Base-by-base conservation (phyloP, 164 flowering plant genomes). In the Hamamelis virginiana region DNA sequence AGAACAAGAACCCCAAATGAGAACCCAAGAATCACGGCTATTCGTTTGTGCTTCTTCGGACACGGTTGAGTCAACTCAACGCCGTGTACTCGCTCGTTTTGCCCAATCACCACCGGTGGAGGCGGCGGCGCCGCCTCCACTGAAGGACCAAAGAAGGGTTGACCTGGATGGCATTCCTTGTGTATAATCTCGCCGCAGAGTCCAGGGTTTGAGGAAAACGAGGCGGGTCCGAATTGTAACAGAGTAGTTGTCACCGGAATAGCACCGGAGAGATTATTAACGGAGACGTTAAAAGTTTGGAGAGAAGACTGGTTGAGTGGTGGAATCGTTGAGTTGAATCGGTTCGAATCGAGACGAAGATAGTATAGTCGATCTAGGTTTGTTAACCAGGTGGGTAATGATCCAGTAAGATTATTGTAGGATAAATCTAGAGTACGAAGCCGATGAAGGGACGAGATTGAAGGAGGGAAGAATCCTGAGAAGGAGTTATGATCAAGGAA, bases 161-260 rank as follows among this genome's bases (percentile, higher is more conserved):
- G 27, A 1, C 59, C 57, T 3, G 82, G 70, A 55, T 46, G 33
- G 82, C 98, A 92, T 52, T 81, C 88, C 66, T 57, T 77, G 77
- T 80, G 70, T 0, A 94, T 33, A 19, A 89, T 82, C 81, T 81
- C 88, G 8, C 97, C 99, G 76, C 97, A 95, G 43, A 95, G 91
- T 1, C 83, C 73, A 0, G 90, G 86, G 72, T 95, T 95, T 8
- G 22, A 63, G 0, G 75, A 62, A 65, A 83, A 92, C 9, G 92
- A 74, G 1, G 90, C 71, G 0, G 64, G 6, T 3, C 58, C 72
- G 71, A 92, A 86, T 12, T 78, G 81, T 0, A 72, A 50, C 10
- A 95, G 79, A 0, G 86, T 62, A 1, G 75, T 58, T 0, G 98
- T 92, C 4, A 84, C 80, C 1, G 99, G 97, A 0, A 95, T 72